phyloP scores from a whole-genome alignment of 768 basidiomycete genomes.

The Royoungia palumana region DNA sequence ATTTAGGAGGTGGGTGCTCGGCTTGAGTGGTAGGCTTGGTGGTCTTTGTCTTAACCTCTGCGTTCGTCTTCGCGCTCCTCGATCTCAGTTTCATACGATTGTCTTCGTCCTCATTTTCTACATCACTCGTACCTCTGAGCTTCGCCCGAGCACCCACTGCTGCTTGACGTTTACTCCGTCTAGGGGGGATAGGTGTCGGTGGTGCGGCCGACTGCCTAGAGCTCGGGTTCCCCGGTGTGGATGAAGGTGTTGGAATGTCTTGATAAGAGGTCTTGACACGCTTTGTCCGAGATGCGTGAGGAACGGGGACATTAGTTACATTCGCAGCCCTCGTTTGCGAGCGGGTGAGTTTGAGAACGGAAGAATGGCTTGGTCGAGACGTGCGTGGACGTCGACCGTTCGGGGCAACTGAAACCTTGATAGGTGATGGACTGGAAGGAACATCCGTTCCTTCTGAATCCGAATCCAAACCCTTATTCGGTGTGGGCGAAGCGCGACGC shows the following conservation, averaged over 20 bases:
- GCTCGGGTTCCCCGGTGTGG: constrained; percentile 13
- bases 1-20: constrained; percentile 14
- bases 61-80: constrained; percentile 8
- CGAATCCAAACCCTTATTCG: neutral
- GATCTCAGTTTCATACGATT: constrained; percentile 19
- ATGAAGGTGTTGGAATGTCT: constrained; percentile 26
- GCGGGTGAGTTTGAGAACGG: constrained; percentile 7
- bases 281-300: constrained; percentile 10
- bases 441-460: constrained; percentile 8
- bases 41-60: constrained; percentile 3
- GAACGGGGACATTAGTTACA: neutral
- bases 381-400: constrained; percentile 1
- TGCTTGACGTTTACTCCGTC: constrained; percentile 28
- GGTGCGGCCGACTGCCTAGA: constrained; percentile 12
- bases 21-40: neutral
- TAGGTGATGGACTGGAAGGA: constrained; percentile 31
- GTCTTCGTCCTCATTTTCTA: constrained; percentile 4
- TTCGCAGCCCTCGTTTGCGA: constrained; percentile 14
- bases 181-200: constrained; percentile 16
- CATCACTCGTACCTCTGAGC: constrained; percentile 6
- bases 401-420: constrained; percentile 22
- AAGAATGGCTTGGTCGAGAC: neutral
- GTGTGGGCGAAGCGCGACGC: constrained; percentile 8
- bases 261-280: constrained; percentile 18
- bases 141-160: constrained; percentile 15